These are phyloP conservation scores for Myrica gale DNA, from an alignment of 306 rosid species.

Conservation along the genomic window DNA sequence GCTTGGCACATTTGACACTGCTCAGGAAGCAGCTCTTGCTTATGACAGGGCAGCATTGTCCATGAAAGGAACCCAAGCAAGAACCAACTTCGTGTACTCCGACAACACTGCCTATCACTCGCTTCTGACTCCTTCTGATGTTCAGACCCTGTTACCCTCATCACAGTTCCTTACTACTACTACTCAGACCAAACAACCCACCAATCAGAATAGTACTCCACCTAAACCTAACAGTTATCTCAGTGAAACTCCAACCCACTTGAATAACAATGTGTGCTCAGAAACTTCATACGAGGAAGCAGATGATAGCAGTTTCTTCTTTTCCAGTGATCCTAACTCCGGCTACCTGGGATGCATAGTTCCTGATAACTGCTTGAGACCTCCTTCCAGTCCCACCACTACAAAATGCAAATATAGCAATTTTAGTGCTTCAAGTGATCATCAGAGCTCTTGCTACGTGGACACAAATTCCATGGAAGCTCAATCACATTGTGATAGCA, in stretches of 20 bases:
- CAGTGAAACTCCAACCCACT: conserved; percentile 18
- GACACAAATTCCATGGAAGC: conserved; percentile 31
- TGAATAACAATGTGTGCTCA: conserved; percentile 27
- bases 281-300: conserved; percentile 33
- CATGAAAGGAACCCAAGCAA: conserved; percentile 94
- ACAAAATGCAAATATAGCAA: conserved; percentile 33
- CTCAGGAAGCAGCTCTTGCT: conserved; percentile 99
- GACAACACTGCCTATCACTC: conserved; percentile 63
- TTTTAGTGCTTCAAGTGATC: conserved; percentile 35
- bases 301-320: conserved; percentile 50
- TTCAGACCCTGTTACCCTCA: conserved; percentile 50
- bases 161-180: conserved; percentile 28
- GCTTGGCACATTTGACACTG: conserved; percentile 99
- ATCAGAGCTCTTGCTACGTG: conserved; percentile 22
- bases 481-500: not conserved
- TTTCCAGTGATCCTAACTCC: conserved; percentile 59
- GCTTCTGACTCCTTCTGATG: conserved; percentile 57
- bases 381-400: conserved; percentile 38
- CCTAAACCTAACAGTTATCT: conserved; percentile 27
- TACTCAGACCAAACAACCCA: conserved; percentile 34
- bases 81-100: conserved; percentile 90
- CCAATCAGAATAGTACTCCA: conserved; percentile 39
- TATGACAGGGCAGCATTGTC: conserved; percentile 98
- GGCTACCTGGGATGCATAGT: conserved; percentile 96
- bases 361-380: conserved; percentile 83